A percentile compares a stretch with the other conserved stretches of the same genome.
Conservation (phyloP, 192 early-diverging fungal species). For the Mortierella alpina region DNA sequence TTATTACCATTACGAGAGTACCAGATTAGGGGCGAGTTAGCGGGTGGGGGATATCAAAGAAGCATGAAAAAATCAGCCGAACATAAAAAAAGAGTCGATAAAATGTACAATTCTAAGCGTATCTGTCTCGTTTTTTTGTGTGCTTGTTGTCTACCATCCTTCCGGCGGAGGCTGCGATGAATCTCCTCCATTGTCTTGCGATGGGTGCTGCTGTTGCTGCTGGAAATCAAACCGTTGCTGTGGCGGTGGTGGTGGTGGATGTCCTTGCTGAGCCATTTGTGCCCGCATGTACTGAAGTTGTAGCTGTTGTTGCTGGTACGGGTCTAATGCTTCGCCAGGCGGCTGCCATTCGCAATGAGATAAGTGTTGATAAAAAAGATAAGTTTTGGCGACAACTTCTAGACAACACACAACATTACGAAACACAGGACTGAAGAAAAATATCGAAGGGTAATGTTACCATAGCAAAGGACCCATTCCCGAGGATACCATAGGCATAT, state of each 20-base stretch:
- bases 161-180: conserved; percentile 4
- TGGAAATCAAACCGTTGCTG: conserved; percentile 23
- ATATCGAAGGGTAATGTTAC: conserved; percentile 2
- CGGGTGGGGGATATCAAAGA: not conserved
- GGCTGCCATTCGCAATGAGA: conserved; percentile 2
- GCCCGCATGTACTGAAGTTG: conserved; percentile 47
- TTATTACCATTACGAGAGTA: too few relatives aligned
- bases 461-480: conserved; percentile 32
- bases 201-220: conserved; percentile 16
- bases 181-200: not conserved
- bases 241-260: not conserved
- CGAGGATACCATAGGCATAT: conserved; percentile 39
- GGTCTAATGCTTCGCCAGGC: conserved; percentile 24
- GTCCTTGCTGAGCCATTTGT: conserved; percentile 33
- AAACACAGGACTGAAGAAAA: too few relatives aligned
- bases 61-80: not conserved
- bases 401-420: too few relatives aligned
- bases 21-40: not conserved
- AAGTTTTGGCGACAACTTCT: too few relatives aligned
- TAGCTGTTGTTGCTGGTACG: conserved; percentile 41
- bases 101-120: not conserved
- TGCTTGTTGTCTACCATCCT: not conserved
- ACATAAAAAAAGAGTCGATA: not conserved
- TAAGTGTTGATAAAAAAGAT: not conserved
- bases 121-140: too few relatives aligned